These are phyloP conservation scores for Stemphylium vesicarium DNA, from an alignment of 2,329 filamentous ascomycete genomes.

Conservation along the genomic window DNA sequence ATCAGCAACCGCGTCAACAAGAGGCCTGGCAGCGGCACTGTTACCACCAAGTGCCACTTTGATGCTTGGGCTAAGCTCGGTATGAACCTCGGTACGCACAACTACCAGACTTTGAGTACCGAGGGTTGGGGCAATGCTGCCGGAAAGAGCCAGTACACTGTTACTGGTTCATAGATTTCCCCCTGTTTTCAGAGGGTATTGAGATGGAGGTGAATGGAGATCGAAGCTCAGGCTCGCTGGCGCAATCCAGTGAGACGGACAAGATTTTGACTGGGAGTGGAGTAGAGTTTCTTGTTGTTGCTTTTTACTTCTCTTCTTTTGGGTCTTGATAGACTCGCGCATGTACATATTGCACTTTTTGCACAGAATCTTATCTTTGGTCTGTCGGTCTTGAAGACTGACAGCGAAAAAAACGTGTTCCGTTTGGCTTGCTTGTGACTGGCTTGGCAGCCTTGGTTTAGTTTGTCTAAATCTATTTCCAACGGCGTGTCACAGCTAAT, in stretches of 20 bases:
- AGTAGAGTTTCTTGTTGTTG: not conserved
- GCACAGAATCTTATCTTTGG: not conserved
- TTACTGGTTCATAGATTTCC: constrained; percentile 20
- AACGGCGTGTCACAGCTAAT: no score
- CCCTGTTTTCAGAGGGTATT: no score
- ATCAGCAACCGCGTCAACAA: constrained; percentile 46
- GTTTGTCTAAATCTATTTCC: no score
- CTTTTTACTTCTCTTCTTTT: not conserved
- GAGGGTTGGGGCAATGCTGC: constrained; percentile 40
- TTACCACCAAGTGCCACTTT: constrained; percentile 41
- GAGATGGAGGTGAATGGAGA: no score
- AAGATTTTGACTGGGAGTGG: no score
- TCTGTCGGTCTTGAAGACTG: not conserved
- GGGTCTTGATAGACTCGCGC: not conserved
- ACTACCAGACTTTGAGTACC: constrained; percentile 39
- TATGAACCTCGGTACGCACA: constrained; percentile 34
- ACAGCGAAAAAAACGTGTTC: no score
- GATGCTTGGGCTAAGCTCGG: constrained; percentile 37
- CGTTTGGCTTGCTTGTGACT: no score
- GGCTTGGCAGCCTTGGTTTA: no score
- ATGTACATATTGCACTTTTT: constrained; percentile 10
- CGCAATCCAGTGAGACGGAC: no score
- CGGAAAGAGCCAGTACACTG: constrained; percentile 38
- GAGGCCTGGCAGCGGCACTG: constrained; percentile 36
- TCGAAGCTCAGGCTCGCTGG: no score